Evolutionary conservation across 306 rosid genomes (phyloP), one percentile per base, ranked within the genome.

Genomic region (Cucumis melo): DNA sequence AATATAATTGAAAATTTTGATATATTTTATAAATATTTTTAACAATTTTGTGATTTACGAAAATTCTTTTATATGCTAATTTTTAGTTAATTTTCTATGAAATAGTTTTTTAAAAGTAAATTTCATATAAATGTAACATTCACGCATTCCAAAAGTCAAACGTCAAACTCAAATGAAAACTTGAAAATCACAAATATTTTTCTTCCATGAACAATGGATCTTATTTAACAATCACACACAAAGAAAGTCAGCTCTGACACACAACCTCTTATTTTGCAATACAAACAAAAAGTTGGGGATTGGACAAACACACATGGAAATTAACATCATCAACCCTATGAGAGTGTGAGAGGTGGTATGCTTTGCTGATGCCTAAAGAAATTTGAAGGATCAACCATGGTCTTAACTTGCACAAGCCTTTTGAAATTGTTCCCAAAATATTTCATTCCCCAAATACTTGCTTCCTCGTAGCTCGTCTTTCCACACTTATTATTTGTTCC

Each of bases 391-490:
- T 64, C 72, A 16, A 64, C 72, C 21, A 8, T 64, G 7, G 48
- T 64, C 15, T 64, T 64, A 9, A 64, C 44, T 2, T 38, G 14
- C 50, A 64, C 72, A 8, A 64, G 41, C 72, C 27, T 64, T 0
- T 64, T 64, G 48, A 64, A 64, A 64, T 64, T 64, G n/a, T 64
- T 38, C 10, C 48, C 72, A 64, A 64, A 36, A 76, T 92, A 92
- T 86, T 79, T 87, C 14, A 72, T 73, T 0, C 98, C 98, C 96
- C 94, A 92, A 38, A 77, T 78, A 83, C 84, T 85, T n/a, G 96
- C 94, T 27, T 89, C 71, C 23, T 77, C 55, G 23, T 72, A 84
- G 56, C 78, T 84, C 17, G 90, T 82, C 2, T 19, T 39, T 19
- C 72, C 72, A 38, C 19, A 36, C 23, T 17, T 38, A 7, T 65